Evolutionary conservation across 1,139 yeast genomes (phyloP).

Genomic region (Eremothecium gossypii): DNA sequence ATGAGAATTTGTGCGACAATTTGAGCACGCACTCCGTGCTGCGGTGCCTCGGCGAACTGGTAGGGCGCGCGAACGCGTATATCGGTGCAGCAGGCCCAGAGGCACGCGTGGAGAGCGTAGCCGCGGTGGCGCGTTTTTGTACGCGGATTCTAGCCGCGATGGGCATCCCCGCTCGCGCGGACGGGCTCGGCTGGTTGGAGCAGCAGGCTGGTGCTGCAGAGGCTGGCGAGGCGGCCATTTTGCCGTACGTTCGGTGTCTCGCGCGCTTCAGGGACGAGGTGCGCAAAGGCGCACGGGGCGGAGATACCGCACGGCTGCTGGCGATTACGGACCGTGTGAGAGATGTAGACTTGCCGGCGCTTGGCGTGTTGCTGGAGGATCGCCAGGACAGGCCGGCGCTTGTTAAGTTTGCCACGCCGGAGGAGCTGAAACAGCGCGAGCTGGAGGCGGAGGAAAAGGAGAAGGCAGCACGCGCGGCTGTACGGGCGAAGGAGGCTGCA

Average conservation of each 20-base stretch:
- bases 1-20: constrained; percentile 80
- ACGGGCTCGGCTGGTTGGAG: constrained; percentile 72
- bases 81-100: constrained; percentile 44
- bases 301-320: constrained; percentile 46
- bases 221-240: constrained; percentile 55
- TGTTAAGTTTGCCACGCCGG: constrained; percentile 64
- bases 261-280: constrained; percentile 76
- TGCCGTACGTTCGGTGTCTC: constrained; percentile 74
- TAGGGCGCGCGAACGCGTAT: constrained; percentile 64
- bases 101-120: constrained; percentile 56
- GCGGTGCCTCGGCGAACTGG: constrained; percentile 54
- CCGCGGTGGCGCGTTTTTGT: constrained; percentile 58
- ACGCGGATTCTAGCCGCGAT: constrained; percentile 59
- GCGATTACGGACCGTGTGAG: constrained; percentile 50
- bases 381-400: constrained; percentile 65
- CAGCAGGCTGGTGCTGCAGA: constrained; percentile 38
- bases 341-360: constrained; percentile 52
- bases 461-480: constrained; percentile 25
- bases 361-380: constrained; percentile 85
- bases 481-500: constrained; percentile 37
- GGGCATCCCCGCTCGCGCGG: constrained; percentile 67
- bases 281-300: constrained; percentile 65
- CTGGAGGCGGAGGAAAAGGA: constrained; percentile 51
- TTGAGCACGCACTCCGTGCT: constrained; percentile 71
- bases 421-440: constrained; percentile 59